Conservation (phyloP, 768 basidiomycete genomes). For the Auricularia cornea region DNA sequence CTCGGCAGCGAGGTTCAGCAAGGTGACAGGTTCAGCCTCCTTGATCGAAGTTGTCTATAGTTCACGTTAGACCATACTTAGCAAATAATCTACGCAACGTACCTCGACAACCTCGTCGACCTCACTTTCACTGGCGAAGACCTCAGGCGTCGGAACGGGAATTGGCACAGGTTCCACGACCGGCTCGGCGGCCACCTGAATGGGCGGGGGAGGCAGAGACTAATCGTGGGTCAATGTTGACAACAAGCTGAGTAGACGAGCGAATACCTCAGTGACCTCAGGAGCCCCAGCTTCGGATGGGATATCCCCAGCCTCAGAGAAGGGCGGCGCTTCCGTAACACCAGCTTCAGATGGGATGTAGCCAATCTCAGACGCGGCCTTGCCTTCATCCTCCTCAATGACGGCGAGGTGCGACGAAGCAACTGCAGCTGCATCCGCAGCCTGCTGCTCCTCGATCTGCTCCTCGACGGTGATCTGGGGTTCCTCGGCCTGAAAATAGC, state of each 20-base stretch:
- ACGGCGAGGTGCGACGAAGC: background rate
- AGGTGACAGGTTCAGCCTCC: background rate
- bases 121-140: background rate
- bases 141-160: background rate
- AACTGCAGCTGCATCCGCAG: background rate
- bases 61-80: no score
- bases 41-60: background rate
- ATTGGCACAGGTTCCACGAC: background rate
- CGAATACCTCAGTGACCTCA: background rate
- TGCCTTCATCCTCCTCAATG: background rate
- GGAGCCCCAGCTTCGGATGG: background rate
- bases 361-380: background rate
- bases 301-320: background rate
- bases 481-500: background rate
- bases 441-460: background rate
- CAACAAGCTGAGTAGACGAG: background rate
- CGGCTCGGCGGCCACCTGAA: background rate
- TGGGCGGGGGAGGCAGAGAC: background rate
- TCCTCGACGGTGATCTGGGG: background rate
- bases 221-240: background rate
- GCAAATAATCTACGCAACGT: no score
- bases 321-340: background rate
- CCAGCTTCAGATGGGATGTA: background rate
- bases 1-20: background rate
- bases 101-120: background rate